Conservation (phyloP, 2,329 filamentous ascomycete genomes). For the Chaetomiaceae sp. region DNA sequence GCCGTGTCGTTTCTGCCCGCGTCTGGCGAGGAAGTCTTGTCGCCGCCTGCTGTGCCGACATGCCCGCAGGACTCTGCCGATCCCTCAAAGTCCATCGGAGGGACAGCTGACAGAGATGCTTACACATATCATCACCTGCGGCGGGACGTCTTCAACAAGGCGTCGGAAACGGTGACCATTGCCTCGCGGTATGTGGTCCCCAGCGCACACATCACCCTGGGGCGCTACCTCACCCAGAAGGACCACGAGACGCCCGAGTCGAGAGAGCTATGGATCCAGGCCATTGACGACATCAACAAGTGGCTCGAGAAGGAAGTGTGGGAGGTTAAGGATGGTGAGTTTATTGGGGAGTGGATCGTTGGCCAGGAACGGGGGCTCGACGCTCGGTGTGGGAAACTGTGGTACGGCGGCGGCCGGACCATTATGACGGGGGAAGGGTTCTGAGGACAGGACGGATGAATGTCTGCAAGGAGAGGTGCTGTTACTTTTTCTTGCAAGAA, state of each 20-base stretch:
- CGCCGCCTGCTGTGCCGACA: conserved; percentile 38
- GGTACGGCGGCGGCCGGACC: conserved; percentile 81
- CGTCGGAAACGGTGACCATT: conserved; percentile 57
- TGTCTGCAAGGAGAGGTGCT: neutral
- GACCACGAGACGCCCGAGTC: conserved; percentile 58
- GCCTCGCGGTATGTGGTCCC: conserved; percentile 82
- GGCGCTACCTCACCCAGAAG: conserved; percentile 64
- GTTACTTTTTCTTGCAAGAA: no score
- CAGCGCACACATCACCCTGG: conserved; percentile 84
- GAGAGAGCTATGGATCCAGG: conserved; percentile 59
- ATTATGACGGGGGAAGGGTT: conserved; percentile 60
- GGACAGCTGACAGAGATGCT: conserved; percentile 38
- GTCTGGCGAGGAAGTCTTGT: conserved; percentile 50
- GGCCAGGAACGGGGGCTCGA: conserved; percentile 80
- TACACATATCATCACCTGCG: conserved; percentile 92
- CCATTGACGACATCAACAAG: conserved; percentile 70
- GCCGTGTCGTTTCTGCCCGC: conserved; percentile 85
- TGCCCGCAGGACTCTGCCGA: conserved; percentile 28
- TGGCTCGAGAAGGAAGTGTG: conserved; percentile 70
- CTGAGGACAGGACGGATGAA: conserved; percentile 29
- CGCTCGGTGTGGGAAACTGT: conserved; percentile 67
- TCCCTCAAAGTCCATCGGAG: conserved; percentile 30
- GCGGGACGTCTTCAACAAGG: conserved; percentile 65
- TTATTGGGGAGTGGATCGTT: conserved; percentile 74
- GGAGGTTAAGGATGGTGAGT: conserved; percentile 45